phyloP scores from a whole-genome alignment of 1,284 basidiomycete genomes.

The Abortiporus biennis region DNA sequence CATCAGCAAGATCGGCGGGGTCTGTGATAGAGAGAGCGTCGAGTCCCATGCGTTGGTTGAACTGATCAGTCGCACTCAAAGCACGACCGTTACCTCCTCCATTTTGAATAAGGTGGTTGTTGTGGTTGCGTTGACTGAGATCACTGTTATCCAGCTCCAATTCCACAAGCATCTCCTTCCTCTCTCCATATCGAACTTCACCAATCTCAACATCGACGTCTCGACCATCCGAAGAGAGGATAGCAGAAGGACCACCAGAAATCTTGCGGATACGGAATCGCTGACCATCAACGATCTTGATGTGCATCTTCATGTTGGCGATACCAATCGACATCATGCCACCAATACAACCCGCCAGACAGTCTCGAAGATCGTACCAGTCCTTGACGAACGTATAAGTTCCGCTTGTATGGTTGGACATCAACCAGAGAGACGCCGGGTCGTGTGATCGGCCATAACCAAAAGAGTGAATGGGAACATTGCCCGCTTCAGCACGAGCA shows the following conservation, averaged over 20 bases:
- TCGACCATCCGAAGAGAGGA: conserved; percentile 83
- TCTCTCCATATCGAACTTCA: conserved; percentile 87
- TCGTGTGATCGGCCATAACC: conserved; percentile 97
- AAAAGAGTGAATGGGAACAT: conserved; percentile 93
- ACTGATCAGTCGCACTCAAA: conserved; percentile 73
- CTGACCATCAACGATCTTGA: conserved; percentile 79
- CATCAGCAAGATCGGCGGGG: conserved; percentile 64
- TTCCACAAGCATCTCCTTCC: conserved; percentile 92
- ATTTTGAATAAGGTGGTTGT: background rate
- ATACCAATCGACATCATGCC: conserved; percentile 92
- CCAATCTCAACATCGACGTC: conserved; percentile 95
- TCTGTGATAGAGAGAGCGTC: conserved; percentile 71
- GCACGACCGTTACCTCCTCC: conserved; percentile 22
- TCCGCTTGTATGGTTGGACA: conserved; percentile 94
- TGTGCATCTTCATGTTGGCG: conserved; percentile 86
- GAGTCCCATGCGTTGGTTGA: conserved; percentile 75
- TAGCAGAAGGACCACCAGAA: conserved; percentile 75
- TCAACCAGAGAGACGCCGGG: conserved; percentile 96
- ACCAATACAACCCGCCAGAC: conserved; percentile 87
- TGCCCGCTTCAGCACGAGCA: conserved; percentile 92
- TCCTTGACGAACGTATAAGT: conserved; percentile 98
- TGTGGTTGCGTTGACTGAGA: conserved; percentile 24
- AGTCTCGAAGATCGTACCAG: conserved; percentile 89
- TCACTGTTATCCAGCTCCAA: conserved; percentile 83
- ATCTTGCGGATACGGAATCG: conserved; percentile 90